Evolutionary conservation across 2,329 filamentous ascomycete genomes (phyloP).

Genomic region (Balansia obtecta): DNA sequence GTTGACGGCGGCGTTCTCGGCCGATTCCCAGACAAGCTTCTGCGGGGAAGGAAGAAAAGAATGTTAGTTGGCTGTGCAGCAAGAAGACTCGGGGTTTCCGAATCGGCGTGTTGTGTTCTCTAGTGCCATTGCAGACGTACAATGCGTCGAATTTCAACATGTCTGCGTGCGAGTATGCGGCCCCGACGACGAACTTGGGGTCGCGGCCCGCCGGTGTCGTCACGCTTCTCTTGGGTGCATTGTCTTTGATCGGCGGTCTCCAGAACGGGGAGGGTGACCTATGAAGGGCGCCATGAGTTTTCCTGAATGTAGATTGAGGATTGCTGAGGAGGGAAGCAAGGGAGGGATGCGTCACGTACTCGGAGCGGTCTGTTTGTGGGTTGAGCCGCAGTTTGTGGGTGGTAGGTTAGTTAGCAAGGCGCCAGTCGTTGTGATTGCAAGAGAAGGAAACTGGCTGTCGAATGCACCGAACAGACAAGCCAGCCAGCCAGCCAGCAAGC

Average conservation of each 20-base stretch:
- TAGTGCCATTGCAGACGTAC: constrained; percentile 33
- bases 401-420: too few relatives aligned
- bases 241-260: constrained; percentile 47
- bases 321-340: neutral
- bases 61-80: too few relatives aligned
- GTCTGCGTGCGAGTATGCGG: constrained; percentile 92
- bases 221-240: constrained; percentile 36
- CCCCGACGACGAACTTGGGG: constrained; percentile 70
- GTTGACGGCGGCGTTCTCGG: constrained; percentile 66
- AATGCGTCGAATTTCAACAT: constrained; percentile 77
- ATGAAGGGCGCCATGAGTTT: constrained; percentile 11
- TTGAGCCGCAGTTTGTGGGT: too few relatives aligned
- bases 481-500: too few relatives aligned
- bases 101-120: neutral
- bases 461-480: neutral
- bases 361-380: constrained; percentile 40
- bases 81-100: too few relatives aligned
- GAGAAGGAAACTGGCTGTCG: neutral
- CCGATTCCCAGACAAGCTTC: constrained; percentile 48
- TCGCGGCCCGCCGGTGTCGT: constrained; percentile 35
- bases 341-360: constrained; percentile 35
- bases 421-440: too few relatives aligned
- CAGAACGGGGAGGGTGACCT: constrained; percentile 87
- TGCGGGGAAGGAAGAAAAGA: constrained; percentile 16
- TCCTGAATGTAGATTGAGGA: constrained; percentile 14